Evolutionary conservation across 169 alveolate species (phyloP).

Genomic region (Plasmodium falciparum): DNA sequence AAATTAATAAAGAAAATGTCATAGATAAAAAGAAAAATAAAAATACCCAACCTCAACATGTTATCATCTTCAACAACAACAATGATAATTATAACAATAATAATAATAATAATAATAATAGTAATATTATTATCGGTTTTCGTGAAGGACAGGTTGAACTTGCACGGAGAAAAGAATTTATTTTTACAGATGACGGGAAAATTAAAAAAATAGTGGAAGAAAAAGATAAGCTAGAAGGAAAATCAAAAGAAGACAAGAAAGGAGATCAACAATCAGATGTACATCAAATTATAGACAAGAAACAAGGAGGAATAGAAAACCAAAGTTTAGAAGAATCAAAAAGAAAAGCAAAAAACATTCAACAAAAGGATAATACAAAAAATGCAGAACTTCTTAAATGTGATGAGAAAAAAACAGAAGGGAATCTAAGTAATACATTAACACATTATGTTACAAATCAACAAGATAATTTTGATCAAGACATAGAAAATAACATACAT

Average conservation of each 20-base stretch:
- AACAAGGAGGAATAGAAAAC: no score
- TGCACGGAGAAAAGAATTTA: no score
- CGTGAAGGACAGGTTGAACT: no score
- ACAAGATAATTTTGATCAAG: background rate
- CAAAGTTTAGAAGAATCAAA: no score
- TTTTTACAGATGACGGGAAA: background rate
- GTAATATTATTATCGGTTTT: no score
- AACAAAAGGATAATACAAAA: no score
- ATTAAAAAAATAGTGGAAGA: background rate
- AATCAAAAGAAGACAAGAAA: no score
- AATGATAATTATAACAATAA: no score
- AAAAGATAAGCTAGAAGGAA: background rate
- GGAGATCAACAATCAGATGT: no score
- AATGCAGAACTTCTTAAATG: background rate
- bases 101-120: no score
- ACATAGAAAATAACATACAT: background rate
- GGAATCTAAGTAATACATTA: background rate
- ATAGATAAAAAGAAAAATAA: background rate
- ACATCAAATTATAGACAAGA: no score
- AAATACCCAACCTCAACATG: background rate
- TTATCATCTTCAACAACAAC: background rate
- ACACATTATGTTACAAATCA: background rate
- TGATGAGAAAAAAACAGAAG: constrained; percentile 6
- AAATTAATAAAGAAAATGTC: background rate
- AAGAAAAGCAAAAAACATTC: no score